phyloP scores from a whole-genome alignment of 306 rosid genomes.

The Cercis canadensis region DNA sequence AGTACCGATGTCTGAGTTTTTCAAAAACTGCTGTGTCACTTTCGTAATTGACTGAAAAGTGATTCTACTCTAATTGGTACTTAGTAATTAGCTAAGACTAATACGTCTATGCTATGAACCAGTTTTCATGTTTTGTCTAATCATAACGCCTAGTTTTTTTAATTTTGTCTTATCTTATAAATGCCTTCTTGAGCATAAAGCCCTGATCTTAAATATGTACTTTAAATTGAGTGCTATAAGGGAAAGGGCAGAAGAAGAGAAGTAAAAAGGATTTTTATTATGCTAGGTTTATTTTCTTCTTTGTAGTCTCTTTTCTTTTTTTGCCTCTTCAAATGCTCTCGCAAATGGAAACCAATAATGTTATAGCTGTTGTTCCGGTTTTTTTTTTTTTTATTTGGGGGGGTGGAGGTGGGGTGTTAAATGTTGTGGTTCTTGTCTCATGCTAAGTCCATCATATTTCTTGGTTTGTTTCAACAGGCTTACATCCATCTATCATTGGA shows the following conservation, averaged over 20 bases:
- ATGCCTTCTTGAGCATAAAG: background rate
- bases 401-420: too few species aligned
- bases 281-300: conserved; percentile 6
- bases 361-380: too few species aligned
- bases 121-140: too few species aligned
- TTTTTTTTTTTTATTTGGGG: too few species aligned
- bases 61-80: background rate
- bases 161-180: background rate
- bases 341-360: conserved; percentile 17
- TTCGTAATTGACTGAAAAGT: background rate
- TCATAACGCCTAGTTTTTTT: too few species aligned
- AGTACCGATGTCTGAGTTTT: conserved; percentile 17
- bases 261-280: conserved; percentile 14
- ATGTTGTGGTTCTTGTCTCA: too few species aligned
- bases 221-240: conserved; percentile 29
- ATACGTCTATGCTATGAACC: too few species aligned
- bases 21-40: background rate
- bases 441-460: too few species aligned
- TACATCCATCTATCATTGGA: conserved; percentile 86
- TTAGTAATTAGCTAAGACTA: too few species aligned
- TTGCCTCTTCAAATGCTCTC: background rate
- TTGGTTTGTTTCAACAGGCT: conserved; percentile 55
- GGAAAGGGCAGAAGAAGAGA: conserved; percentile 17
- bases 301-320: conserved; percentile 1
- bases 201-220: conserved; percentile 1